These are phyloP conservation scores for Parastagonospora nodorum DNA, from an alignment of 2,329 filamentous ascomycete genomes.

Conservation along the genomic window DNA sequence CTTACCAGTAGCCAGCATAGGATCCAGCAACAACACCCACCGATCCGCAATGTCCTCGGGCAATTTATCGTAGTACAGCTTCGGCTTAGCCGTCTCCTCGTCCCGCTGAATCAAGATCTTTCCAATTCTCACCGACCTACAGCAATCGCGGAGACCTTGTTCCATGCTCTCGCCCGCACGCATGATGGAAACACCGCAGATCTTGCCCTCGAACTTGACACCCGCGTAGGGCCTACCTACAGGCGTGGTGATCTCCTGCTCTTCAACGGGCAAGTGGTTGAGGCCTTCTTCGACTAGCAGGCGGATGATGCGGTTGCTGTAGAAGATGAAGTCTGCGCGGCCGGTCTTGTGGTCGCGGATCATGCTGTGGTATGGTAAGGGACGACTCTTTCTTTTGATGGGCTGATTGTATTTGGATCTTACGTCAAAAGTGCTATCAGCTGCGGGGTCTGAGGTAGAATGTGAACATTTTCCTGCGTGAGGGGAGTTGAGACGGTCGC, in stretches of 20 bases:
- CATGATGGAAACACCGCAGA: slow-evolving; percentile 98
- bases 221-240: slow-evolving; percentile 87
- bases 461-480: slow-evolving; percentile 82
- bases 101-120: slow-evolving; percentile 98
- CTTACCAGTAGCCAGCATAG: slow-evolving; percentile 97
- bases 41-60: slow-evolving; percentile 89
- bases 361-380: slow-evolving; percentile 65
- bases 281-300: slow-evolving; percentile 95
- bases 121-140: slow-evolving; percentile 94
- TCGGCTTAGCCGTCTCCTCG: slow-evolving; percentile 89
- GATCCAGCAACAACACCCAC: slow-evolving; percentile 93
- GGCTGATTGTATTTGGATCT: slow-evolving; percentile 50
- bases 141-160: slow-evolving; percentile 93
- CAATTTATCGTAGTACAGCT: slow-evolving; percentile 96
- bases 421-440: slow-evolving; percentile 97
- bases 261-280: slow-evolving; percentile 91
- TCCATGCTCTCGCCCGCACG: slow-evolving; percentile 98
- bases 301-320: slow-evolving; percentile 97
- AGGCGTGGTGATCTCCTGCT: slow-evolving; percentile 87
- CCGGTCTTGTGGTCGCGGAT: slow-evolving; percentile 90
- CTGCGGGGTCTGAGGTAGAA: slow-evolving; percentile 91
- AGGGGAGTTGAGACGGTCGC: slow-evolving; percentile 88
- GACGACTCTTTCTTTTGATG: slow-evolving; percentile 5
- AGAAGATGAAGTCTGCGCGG: slow-evolving; percentile 97
- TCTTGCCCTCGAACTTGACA: slow-evolving; percentile 95